Evolutionary conservation across 495 filamentous ascomycete species (phyloP).

Genomic region (Aspergillus incahuasiensis): DNA sequence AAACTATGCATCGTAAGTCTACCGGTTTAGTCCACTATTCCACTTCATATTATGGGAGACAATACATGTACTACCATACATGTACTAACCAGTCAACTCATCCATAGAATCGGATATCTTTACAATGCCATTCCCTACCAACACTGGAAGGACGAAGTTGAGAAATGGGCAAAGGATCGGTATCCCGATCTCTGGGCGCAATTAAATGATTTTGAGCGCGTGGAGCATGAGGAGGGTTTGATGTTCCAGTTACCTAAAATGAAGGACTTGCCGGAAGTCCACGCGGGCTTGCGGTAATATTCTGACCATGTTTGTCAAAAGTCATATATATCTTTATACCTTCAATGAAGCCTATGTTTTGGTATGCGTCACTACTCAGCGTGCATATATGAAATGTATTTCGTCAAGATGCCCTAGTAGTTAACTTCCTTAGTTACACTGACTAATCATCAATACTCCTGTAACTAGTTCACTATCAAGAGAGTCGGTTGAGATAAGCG

Average conservation of each 20-base stretch:
- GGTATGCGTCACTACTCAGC: no score
- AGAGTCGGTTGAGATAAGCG: no score
- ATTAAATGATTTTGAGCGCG: constrained; percentile 37
- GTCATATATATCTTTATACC: no score
- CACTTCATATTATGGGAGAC: no score
- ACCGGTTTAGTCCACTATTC: background rate
- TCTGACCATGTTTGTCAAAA: no score
- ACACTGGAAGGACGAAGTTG: constrained; percentile 59
- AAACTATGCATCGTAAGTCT: constrained; percentile 65
- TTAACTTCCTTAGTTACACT: no score
- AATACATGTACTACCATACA: no score
- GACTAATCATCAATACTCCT: no score
- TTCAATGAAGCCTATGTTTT: no score
- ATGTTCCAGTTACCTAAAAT: constrained; percentile 25
- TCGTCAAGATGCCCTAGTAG: no score
- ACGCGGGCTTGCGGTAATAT: background rate
- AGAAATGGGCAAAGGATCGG: constrained; percentile 61
- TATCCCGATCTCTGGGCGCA: constrained; percentile 67
- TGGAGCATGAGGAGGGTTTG: constrained; percentile 34
- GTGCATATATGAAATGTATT: no score
- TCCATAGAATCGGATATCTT: constrained; percentile 60
- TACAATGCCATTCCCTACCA: constrained; percentile 64
- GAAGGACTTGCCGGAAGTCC: background rate
- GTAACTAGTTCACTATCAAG: no score
- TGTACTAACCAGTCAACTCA: background rate